phyloP scores from a whole-genome alignment of 352 stramenopile genomes.

The Hyaloperonospora brassicae region DNA sequence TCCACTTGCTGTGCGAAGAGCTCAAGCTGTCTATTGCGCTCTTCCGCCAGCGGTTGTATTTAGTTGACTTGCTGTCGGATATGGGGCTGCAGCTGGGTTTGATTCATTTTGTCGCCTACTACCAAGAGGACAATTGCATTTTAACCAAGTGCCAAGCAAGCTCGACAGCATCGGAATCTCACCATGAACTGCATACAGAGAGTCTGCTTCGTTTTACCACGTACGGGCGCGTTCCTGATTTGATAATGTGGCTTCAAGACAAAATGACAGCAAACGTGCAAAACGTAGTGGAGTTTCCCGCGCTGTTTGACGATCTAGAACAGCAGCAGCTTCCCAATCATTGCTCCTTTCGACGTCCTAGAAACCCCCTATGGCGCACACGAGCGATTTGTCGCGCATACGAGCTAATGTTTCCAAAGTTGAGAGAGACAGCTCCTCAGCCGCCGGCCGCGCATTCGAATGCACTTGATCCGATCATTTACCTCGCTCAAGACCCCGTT shows the following conservation, averaged over 20 bases:
- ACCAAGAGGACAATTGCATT: constrained; percentile 35
- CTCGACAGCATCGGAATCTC: not conserved
- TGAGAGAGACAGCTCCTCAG: constrained; percentile 1
- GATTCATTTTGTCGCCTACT: constrained; percentile 41
- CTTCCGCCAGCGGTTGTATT: constrained; percentile 20
- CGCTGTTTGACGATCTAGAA: constrained; percentile 9
- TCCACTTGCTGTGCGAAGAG: constrained; percentile 73
- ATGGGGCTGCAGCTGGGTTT: constrained; percentile 29
- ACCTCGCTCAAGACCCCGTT: constrained; percentile 36
- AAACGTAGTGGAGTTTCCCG: constrained; percentile 19
- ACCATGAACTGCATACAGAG: constrained; percentile 1
- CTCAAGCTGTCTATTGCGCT: constrained; percentile 42
- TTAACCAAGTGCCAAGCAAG: constrained; percentile 1
- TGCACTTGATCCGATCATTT: constrained; percentile 40
- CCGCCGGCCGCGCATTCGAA: constrained; percentile 10
- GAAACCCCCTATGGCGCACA: constrained; percentile 26
- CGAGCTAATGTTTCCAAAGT: constrained; percentile 27
- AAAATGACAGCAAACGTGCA: constrained; percentile 15
- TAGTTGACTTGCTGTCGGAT: constrained; percentile 33
- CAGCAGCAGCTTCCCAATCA: constrained; percentile 4
- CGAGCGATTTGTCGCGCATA: constrained; percentile 36
- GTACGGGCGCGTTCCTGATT: constrained; percentile 36
- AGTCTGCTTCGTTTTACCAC: constrained; percentile 18
- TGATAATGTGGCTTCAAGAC: constrained; percentile 44
- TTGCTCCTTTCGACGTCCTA: constrained; percentile 1